These are phyloP conservation scores for Tylopilus balloui DNA, from an alignment of 768 basidiomycete species.

Conservation along the genomic window DNA sequence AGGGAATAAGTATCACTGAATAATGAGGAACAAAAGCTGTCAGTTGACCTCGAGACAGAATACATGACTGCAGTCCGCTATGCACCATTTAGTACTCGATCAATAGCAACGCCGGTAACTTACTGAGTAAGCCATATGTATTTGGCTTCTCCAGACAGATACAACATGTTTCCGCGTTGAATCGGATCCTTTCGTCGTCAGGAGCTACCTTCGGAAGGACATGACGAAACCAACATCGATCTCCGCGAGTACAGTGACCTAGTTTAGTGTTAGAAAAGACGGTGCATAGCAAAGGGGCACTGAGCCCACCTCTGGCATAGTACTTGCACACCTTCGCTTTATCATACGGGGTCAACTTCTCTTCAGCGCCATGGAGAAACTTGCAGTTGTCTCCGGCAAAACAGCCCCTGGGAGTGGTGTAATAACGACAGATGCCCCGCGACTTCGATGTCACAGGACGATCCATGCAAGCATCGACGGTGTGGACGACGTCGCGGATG, in stretches of 20 bases:
- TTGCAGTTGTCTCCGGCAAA: conserved; percentile 67
- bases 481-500: conserved; percentile 3
- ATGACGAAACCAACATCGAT: conserved; percentile 75
- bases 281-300: not conserved
- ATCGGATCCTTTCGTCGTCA: conserved; percentile 23
- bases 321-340: conserved; percentile 64
- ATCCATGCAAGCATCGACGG: conserved; percentile 32
- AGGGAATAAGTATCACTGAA: conserved; percentile 5
- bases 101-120: conserved; percentile 10
- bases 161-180: conserved; percentile 52
- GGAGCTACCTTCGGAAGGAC: conserved; percentile 23
- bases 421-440: conserved; percentile 69
- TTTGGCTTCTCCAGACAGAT: conserved; percentile 73
- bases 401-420: conserved; percentile 60
- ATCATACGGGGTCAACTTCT: conserved; percentile 63
- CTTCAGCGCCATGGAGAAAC: conserved; percentile 61
- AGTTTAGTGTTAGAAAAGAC: not conserved
- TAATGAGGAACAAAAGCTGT: not conserved
- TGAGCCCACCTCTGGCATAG: conserved; percentile 50
- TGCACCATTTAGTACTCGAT: conserved; percentile 5
- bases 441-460: conserved; percentile 68
- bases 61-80: conserved; percentile 71
- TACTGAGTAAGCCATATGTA: conserved; percentile 66
- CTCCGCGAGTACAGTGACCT: conserved; percentile 72
- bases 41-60: conserved; percentile 64